These are phyloP conservation scores for Ascochyta rabiei DNA, from an alignment of 2,329 filamentous ascomycete genomes.

Conservation along the genomic window DNA sequence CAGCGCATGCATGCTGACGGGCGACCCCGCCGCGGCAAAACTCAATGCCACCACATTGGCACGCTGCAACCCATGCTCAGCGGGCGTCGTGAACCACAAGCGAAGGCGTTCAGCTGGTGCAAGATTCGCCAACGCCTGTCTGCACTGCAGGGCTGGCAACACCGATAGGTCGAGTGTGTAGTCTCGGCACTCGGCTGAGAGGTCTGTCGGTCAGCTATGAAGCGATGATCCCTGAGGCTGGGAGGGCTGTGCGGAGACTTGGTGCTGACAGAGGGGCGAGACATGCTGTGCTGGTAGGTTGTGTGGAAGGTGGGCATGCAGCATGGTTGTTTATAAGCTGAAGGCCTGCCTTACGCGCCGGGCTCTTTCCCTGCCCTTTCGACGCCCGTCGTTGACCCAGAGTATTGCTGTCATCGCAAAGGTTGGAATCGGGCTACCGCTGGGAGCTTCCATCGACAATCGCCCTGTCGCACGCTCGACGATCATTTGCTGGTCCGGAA, in stretches of 20 bases:
- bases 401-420: background rate
- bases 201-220: conserved; percentile 10
- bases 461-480: background rate
- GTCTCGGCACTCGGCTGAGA: conserved; percentile 5
- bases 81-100: conserved; percentile 8
- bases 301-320: conserved; percentile 2
- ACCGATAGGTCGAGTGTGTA: background rate
- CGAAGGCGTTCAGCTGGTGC: conserved; percentile 16
- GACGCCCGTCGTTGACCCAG: background rate
- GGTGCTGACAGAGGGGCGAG: conserved; percentile 16
- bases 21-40: conserved; percentile 9
- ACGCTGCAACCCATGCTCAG: background rate
- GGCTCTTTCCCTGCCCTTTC: background rate
- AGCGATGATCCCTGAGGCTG: conserved; percentile 9
- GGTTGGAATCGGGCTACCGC: background rate
- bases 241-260: conserved; percentile 12
- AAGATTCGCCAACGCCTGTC: conserved; percentile 3
- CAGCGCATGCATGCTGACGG: conserved; percentile 10
- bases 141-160: background rate
- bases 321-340: conserved; percentile 9
- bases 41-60: background rate
- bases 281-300: conserved; percentile 1
- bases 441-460: background rate
- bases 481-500: background rate
- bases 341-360: conserved; percentile 10